Evolutionary conservation across 352 stramenopile genomes (phyloP).

Genomic region (Phytophthora macrochlamydospora): DNA sequence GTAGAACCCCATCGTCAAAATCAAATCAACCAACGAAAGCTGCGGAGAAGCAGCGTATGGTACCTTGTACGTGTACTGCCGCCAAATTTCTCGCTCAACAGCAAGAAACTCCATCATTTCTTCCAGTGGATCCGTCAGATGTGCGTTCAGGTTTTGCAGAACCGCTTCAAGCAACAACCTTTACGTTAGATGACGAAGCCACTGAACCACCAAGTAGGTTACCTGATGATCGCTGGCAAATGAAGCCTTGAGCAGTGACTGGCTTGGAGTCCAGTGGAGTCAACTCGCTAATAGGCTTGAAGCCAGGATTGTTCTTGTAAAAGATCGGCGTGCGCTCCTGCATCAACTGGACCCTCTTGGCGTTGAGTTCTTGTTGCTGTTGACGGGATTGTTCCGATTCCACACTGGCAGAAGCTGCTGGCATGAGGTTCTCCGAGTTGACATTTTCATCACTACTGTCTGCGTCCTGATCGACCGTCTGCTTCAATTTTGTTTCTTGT

Average conservation of each 20-base stretch:
- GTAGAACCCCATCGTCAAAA: neutral
- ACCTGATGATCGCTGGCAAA: slow-evolving; percentile 80
- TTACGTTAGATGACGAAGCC: neutral
- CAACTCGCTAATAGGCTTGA: slow-evolving; percentile 50
- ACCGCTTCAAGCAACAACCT: slow-evolving; percentile 42
- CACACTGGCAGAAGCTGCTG: slow-evolving; percentile 36
- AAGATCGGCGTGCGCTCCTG: slow-evolving; percentile 69
- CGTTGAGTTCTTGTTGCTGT: slow-evolving; percentile 52
- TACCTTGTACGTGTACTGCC: slow-evolving; percentile 86
- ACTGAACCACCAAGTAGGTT: neutral
- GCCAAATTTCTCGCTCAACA: slow-evolving; percentile 77
- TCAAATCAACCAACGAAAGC: no score
- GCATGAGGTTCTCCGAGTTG: slow-evolving; percentile 48
- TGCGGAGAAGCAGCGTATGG: neutral
- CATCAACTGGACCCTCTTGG: slow-evolving; percentile 60
- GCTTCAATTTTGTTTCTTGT: slow-evolving; percentile 21
- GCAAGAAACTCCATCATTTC: slow-evolving; percentile 84
- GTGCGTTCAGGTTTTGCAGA: slow-evolving; percentile 74
- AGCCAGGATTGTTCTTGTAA: slow-evolving; percentile 76
- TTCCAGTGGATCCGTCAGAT: slow-evolving; percentile 77
- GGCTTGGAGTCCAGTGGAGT: slow-evolving; percentile 32
- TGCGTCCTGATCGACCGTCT: slow-evolving; percentile 13
- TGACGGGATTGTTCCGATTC: slow-evolving; percentile 40
- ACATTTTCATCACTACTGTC: slow-evolving; percentile 44
- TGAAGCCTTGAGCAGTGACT: slow-evolving; percentile 62